phyloP scores from a whole-genome alignment of 192 early-diverging fungal genomes.

The Umbelopsis sp. region DNA sequence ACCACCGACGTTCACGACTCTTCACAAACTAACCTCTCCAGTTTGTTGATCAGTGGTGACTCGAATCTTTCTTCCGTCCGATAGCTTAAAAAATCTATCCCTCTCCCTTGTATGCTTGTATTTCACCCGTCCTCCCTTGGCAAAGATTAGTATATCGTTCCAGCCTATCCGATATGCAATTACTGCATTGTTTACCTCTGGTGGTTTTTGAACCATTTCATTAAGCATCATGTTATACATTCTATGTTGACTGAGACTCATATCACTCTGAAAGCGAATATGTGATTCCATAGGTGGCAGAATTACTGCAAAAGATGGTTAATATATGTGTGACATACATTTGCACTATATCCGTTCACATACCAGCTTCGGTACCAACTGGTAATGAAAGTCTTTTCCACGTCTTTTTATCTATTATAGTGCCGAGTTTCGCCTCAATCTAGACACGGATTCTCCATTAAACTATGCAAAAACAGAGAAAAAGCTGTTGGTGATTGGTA shows the following conservation, averaged over 20 bases:
- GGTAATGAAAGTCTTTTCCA: slow-evolving; percentile 62
- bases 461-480: neutral
- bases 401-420: slow-evolving; percentile 69
- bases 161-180: neutral
- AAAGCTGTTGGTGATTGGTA: slow-evolving; percentile 24
- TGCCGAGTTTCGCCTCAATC: slow-evolving; percentile 94
- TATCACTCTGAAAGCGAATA: slow-evolving; percentile 80
- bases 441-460: slow-evolving; percentile 25
- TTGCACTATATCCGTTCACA: neutral
- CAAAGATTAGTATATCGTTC: neutral
- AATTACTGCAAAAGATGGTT: slow-evolving; percentile 27
- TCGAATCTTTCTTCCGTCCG: slow-evolving; percentile 43
- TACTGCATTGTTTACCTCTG: slow-evolving; percentile 34
- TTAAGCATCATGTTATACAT: slow-evolving; percentile 85
- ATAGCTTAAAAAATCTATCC: slow-evolving; percentile 65
- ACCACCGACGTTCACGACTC: neutral
- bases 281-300: slow-evolving; percentile 23
- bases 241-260: slow-evolving; percentile 86
- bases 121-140: slow-evolving; percentile 53
- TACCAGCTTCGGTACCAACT: slow-evolving; percentile 66
- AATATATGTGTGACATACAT: neutral
- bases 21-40: slow-evolving; percentile 38
- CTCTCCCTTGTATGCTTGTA: slow-evolving; percentile 78
- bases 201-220: slow-evolving; percentile 60
- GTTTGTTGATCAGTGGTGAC: slow-evolving; percentile 70